Base-by-base conservation (phyloP, 768 basidiomycete species). In the Ramaria rubella region DNA sequence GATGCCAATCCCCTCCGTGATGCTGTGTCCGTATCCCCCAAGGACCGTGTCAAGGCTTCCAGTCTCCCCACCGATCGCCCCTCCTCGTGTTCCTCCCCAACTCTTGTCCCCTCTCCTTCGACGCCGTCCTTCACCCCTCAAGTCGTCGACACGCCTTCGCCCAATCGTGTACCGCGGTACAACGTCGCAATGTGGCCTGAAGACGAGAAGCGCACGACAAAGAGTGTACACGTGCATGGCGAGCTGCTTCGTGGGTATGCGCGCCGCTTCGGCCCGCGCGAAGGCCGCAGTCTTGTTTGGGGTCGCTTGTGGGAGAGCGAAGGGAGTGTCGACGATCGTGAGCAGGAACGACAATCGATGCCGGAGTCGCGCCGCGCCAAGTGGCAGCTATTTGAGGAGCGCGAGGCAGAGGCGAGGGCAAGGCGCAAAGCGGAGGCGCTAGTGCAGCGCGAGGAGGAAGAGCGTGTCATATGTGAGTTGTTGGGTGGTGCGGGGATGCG, bases 101-200 rank as follows among this genome's bases (percentile, higher is more conserved):
- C 26, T 31, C 33, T 29, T 38, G 31, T 15, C 19, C 30, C 29
- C 14, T 36, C 31, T 9, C 14, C 11, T 9, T 46, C 44, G 44
- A 12, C 44, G 44, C 44, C 44, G 12, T 46, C 44, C 14, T 23
- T 46, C 44, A 23, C 23, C 11, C n/a, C n/a, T n/a, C n/a, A n/a
- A n/a, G 23, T 46, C 44, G 44, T 46, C 44, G 44, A 46, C 44
- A 46, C 44, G 44, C 12, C 12, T 23, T 38, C 36, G 36, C 44
- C 44, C 44, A 14, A 23, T 23, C 44, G 44, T 23, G n/a, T n/a
- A n/a, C n/a, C n/a, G n/a, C n/a, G n/a, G n/a, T 53, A 53, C 52
- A 23, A 42, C 21, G 52, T 53, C 23, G 52, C 52, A 17, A 53
- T 53, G 52, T 53, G 52, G 52, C 52, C 52, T 17, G 52, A 53